Conservation (phyloP, 2,329 filamentous ascomycete species). For the Pseudocercospora pini-densiflorae region DNA sequence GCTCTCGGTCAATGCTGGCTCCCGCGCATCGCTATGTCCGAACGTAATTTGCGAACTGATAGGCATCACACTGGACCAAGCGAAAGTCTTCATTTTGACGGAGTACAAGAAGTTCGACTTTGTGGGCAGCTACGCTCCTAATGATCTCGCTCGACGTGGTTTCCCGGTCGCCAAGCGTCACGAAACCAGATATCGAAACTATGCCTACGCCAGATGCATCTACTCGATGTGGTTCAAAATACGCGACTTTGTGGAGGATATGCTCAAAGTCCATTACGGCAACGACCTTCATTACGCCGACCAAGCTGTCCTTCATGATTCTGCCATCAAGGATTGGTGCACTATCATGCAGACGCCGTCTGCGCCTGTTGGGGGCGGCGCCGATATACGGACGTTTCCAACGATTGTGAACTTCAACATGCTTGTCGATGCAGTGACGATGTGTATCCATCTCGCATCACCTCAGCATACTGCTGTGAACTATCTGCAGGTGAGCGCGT, state of each 20-base stretch:
- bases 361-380: slow-evolving; percentile 34
- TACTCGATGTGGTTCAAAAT: slow-evolving; percentile 51
- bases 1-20: slow-evolving; percentile 55
- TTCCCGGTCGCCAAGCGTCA: slow-evolving; percentile 43
- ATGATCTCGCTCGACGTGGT: slow-evolving; percentile 50
- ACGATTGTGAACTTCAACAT: slow-evolving; percentile 47
- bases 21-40: slow-evolving; percentile 51
- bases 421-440: slow-evolving; percentile 53
- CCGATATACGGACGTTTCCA: slow-evolving; percentile 50
- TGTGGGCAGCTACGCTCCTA: slow-evolving; percentile 51
- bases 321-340: slow-evolving; percentile 47
- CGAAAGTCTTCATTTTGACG: slow-evolving; percentile 45
- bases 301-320: slow-evolving; percentile 37
- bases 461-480: slow-evolving; percentile 58
- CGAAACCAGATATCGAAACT: slow-evolving; percentile 52
- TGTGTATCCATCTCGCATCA: slow-evolving; percentile 59
- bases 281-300: slow-evolving; percentile 41
- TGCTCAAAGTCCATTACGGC: slow-evolving; percentile 22
- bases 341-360: slow-evolving; percentile 43
- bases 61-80: slow-evolving; percentile 46
- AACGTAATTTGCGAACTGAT: slow-evolving; percentile 50
- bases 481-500: slow-evolving; percentile 48
- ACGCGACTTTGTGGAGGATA: slow-evolving; percentile 46
- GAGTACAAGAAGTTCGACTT: slow-evolving; percentile 54
- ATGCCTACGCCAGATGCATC: slow-evolving; percentile 55